Conservation (phyloP, 2,329 filamentous ascomycete genomes). For the Microcyclospora tardicrescens region DNA sequence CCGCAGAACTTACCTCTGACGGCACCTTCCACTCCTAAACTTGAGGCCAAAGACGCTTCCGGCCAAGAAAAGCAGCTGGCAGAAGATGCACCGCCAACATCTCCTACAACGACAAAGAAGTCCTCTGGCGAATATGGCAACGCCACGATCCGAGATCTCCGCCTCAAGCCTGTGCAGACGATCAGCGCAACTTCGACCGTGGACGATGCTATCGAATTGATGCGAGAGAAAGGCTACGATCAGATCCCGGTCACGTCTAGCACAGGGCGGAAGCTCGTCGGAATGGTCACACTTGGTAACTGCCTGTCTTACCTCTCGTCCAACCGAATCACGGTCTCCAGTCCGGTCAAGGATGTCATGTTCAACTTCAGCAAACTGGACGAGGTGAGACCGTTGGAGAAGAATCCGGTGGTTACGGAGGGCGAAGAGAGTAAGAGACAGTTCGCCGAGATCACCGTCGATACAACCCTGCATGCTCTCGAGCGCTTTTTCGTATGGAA, state of each 20-base stretch:
- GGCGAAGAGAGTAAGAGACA: conserved; percentile 39
- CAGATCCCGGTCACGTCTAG: conserved; percentile 80
- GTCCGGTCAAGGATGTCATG: conserved; percentile 78
- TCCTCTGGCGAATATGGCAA: conserved; percentile 53
- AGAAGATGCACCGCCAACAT: conserved; percentile 5
- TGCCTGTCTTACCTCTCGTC: conserved; percentile 80
- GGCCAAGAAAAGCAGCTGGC: conserved; percentile 14
- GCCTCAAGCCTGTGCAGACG: conserved; percentile 87
- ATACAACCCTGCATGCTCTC: conserved; percentile 70
- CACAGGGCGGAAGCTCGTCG: conserved; percentile 57
- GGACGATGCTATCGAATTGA: conserved; percentile 84
- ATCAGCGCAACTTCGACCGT: conserved; percentile 59
- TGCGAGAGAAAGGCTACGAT: conserved; percentile 97
- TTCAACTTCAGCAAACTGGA: conserved; percentile 83
- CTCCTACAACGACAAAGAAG: conserved; percentile 24
- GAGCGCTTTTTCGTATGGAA: conserved; percentile 98
- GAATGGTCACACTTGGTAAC: conserved; percentile 89
- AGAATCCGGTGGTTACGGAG: conserved; percentile 40
- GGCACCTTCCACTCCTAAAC: conserved; percentile 16
- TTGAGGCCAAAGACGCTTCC: conserved; percentile 19
- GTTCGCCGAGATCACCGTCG: conserved; percentile 88
- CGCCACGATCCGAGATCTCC: conserved; percentile 68
- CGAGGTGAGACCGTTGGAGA: conserved; percentile 82
- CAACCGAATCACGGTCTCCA: conserved; percentile 62
- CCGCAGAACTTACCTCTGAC: conserved; percentile 43